A percentile compares a stretch with the other conserved stretches of the same genome.
Conservation (phyloP, 352 stramenopile species). For the Globisporangium cylindrosporum region DNA sequence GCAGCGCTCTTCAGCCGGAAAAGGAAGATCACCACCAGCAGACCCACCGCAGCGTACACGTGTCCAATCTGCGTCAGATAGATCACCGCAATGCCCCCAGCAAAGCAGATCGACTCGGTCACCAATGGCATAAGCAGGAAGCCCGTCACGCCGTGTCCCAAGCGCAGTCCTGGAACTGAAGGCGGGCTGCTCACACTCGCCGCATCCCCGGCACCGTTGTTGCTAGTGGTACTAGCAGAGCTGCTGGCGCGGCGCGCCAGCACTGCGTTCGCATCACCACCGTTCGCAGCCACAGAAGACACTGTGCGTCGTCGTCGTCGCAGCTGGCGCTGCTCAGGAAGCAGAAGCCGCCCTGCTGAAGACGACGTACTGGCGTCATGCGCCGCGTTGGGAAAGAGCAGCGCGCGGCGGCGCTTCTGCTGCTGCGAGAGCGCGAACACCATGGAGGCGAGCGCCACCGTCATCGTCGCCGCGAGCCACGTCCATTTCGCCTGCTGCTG, state of each 20-base stretch:
- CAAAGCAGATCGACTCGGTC: slow-evolving; percentile 29
- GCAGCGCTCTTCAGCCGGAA: slow-evolving; percentile 36
- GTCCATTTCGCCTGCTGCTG: slow-evolving; percentile 19
- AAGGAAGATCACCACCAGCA: slow-evolving; percentile 33
- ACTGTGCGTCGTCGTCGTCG: slow-evolving; percentile 9
- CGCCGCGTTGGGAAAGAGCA: slow-evolving; percentile 6
- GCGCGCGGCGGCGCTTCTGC: slow-evolving; percentile 20
- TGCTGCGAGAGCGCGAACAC: slow-evolving; percentile 27
- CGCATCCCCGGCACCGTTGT: too few relatives aligned
- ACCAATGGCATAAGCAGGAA: slow-evolving; percentile 32
- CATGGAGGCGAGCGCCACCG: slow-evolving; percentile 28
- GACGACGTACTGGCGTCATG: background rate
- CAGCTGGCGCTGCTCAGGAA: slow-evolving; percentile 5
- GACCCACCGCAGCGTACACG: slow-evolving; percentile 18
- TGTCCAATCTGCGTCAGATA: slow-evolving; percentile 21
- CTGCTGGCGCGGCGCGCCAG: background rate
- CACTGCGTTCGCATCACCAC: background rate
- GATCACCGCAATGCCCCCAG: slow-evolving; percentile 24
- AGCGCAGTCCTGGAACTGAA: slow-evolving; percentile 19
- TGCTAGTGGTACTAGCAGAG: background rate
- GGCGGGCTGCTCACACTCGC: background rate
- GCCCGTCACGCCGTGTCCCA: slow-evolving; percentile 29
- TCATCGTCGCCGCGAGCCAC: slow-evolving; percentile 30
- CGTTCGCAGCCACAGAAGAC: background rate
- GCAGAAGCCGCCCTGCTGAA: background rate